Percentiles rank a stretch among this genome's conserved stretches.
phyloP scores from a whole-genome alignment of 345 rosid genomes.

The Geranium brycei region DNA sequence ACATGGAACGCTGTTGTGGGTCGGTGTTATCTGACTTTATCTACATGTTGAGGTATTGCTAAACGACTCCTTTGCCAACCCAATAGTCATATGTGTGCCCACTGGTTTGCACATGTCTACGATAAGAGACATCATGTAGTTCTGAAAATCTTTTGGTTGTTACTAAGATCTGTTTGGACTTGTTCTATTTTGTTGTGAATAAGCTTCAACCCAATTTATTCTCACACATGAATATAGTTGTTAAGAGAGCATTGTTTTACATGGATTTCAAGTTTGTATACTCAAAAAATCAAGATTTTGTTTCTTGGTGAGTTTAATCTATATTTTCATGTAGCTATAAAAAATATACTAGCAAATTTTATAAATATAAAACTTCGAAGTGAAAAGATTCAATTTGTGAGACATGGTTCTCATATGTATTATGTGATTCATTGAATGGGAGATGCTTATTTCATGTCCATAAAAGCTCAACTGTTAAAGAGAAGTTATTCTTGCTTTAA shows the following conservation, averaged over 20 bases:
- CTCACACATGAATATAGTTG: too few relatives aligned
- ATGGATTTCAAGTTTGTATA: too few relatives aligned
- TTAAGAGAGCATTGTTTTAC: too few relatives aligned
- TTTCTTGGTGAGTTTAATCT: neutral
- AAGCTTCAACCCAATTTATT: neutral
- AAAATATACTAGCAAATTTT: neutral
- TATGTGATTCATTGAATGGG: neutral
- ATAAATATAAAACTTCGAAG: neutral
- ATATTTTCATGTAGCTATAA: neutral
- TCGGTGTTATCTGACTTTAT: conserved; percentile 69
- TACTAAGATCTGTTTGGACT: neutral
- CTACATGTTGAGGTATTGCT: conserved; percentile 52
- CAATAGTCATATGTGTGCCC: neutral
- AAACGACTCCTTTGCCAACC: neutral
- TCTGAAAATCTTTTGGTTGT: neutral
- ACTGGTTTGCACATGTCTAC: neutral
- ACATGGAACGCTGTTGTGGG: conserved; percentile 72
- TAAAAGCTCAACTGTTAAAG: neutral
- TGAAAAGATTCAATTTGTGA: neutral
- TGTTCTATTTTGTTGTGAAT: neutral
- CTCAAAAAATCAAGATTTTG: too few relatives aligned
- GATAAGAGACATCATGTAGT: neutral
- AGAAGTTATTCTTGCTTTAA: neutral
- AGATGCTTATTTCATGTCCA: neutral
- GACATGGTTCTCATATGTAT: too few relatives aligned